These are phyloP conservation scores for Rhizophora mangle DNA, from an alignment of 345 rosid genomes.

Conservation along the genomic window DNA sequence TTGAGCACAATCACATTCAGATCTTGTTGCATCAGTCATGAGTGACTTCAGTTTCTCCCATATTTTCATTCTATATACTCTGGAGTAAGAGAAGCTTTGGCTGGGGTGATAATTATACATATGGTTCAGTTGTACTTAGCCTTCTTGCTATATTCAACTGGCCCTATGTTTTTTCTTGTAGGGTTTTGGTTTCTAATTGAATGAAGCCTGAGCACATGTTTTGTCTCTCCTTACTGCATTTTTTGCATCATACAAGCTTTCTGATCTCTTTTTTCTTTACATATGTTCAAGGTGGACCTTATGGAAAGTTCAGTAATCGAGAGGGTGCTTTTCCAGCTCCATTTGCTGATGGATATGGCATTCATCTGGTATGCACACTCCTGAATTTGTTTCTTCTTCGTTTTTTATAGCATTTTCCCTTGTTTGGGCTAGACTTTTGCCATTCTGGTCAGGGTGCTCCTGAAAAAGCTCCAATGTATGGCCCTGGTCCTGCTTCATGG, in stretches of 20 bases:
- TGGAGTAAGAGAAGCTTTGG: too few species aligned
- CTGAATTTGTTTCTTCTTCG: background rate
- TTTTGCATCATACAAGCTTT: background rate
- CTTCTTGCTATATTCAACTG: background rate
- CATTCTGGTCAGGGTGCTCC: conserved; percentile 54
- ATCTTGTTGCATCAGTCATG: background rate
- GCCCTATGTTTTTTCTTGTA: background rate
- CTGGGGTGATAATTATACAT: background rate
- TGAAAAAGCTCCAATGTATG: conserved; percentile 60
- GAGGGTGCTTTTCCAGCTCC: conserved; percentile 59
- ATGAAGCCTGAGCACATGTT: background rate
- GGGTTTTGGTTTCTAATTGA: background rate
- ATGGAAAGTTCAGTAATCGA: conserved; percentile 54
- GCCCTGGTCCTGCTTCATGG: conserved; percentile 66
- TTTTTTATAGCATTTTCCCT: conserved; percentile 2
- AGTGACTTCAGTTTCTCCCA: background rate
- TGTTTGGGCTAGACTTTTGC: conserved; percentile 7
- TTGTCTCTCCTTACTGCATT: background rate
- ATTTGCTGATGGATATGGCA: conserved; percentile 62
- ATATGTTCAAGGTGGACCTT: conserved; percentile 51
- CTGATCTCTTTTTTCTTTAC: conserved; percentile 24
- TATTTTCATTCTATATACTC: too few species aligned
- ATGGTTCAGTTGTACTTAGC: conserved; percentile 3
- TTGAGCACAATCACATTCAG: background rate
- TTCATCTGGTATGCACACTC: conserved; percentile 51